Evolutionary conservation across 2,329 filamentous ascomycete genomes (phyloP), one percentile per base, ranked within the genome.

Genomic region (Verticillium nonalfalfae): DNA sequence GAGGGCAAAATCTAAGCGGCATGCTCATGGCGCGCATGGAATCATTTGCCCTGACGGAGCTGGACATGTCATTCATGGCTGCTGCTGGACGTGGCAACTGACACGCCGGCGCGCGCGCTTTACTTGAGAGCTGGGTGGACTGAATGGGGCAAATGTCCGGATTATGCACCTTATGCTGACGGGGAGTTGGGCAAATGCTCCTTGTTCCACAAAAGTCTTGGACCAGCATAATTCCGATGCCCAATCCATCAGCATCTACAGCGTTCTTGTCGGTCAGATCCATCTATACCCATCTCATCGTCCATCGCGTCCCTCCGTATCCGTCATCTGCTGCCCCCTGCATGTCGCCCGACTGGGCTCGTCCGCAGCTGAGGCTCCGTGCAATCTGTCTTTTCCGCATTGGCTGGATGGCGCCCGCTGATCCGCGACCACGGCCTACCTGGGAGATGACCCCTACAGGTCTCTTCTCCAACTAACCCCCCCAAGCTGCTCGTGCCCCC

Each of bases 131-230:
- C 57, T 1, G 69, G 68, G 2, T 72, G 70, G 70, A 66, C 38
- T 4, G 67, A 71, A 56, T 72, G 67, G 67, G 71, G 70, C 0
- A 62, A 59, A 60, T 71, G 69, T 65, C 74, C 62, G 1, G 60
- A 61, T 11, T 70, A 69, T 59, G 66, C 67, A 6, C 60, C 61
- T 50, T 67, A 59, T 33, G 68, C 68, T 9, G 64, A 66, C 50
- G 67, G 67, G 54, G 45, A 31, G 18, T 59, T 63, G 55, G 62
- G 62, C n/a, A 65, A 63, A 34, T 62, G 62, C 55, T 65, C 62
- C 2, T 70, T 70, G 58, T 70, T 68, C 45, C 58, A 56, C 50
- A 70, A 70, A 59, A 11, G 3, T 13, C 39, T 56, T 21, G 45
- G n/a, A 21, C 45, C 45, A 50, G n/a, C 45, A 21, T 50, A 18